Base-by-base conservation (phyloP, 805 yeast genomes). In the Torulaspora franciscae region DNA sequence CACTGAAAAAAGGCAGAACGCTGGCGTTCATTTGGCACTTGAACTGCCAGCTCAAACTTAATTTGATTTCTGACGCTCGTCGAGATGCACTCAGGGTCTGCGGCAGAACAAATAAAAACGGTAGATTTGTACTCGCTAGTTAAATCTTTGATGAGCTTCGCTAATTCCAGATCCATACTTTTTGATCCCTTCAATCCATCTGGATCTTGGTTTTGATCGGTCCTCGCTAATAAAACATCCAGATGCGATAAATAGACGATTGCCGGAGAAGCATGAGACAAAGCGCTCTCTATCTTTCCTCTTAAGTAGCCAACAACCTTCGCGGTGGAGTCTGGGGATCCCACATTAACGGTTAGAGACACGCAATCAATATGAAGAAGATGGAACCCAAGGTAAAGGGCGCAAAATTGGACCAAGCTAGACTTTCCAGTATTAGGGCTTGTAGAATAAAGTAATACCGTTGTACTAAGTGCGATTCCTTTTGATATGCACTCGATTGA, bases 381-480 rank as follows among this genome's bases (percentile, higher is more conserved):
- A 50, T 85, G 83, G 7, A 81, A 63, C 0, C 96, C 96, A 25
- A 81, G 61, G 25, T 76, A 76, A 7, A 68, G 61, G 0, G 85
- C 73, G 1, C 80, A 57, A 44, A 77, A 76, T 40, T 73, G 63
- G 0, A 87, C 77, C 19, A 85, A 57, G 0, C 83, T 78, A 0
- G 84, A 61, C 57, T 91, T 91, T 0, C 99, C 99, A 6, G 85
- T 79, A 7, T 85, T 88, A 42, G 95, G 70, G 25, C 80, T 75
- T 55, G 79, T 67, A 3, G 96, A 86, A 40, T 75, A 77, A 17
- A 93, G 60, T 22, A 89, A 59, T 0, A 89, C 66, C 0, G 87
- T 74, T 0, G 95, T 81, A 38, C 73, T 74, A 27, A 86, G 56
- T 2, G 70, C 63, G 1, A 69, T 58, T 13, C 50, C 51, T n/a